Evolutionary conservation across 345 rosid species (phyloP).

Genomic region (Citropsis articulata): DNA sequence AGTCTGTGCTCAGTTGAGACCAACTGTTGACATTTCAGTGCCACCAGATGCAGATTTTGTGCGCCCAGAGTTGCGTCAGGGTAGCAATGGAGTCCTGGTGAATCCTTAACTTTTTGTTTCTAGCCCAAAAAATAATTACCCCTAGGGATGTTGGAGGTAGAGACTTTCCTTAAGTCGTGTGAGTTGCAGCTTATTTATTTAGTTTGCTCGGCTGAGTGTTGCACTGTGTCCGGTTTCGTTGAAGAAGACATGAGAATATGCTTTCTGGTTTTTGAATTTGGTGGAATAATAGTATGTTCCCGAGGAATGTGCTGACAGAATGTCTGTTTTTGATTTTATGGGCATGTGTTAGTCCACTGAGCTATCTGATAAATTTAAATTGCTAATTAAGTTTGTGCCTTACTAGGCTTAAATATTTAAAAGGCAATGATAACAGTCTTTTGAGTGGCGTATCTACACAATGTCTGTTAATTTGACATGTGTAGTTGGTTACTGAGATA

Average conservation of each 20-base stretch:
- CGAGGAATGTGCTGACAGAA: too few relatives aligned
- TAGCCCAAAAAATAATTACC: neutral
- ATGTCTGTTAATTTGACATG: too few relatives aligned
- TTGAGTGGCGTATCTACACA: too few relatives aligned
- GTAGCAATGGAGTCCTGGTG: slow-evolving; percentile 38
- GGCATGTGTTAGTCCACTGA: too few relatives aligned
- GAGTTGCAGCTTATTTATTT: neutral
- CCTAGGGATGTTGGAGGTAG: neutral
- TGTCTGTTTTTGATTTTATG: too few relatives aligned
- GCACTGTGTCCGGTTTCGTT: neutral
- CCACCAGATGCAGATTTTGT: slow-evolving; percentile 88
- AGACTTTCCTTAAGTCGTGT: slow-evolving; percentile 6
- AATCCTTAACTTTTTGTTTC: neutral
- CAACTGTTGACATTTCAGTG: slow-evolving; percentile 84
- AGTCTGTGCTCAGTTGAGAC: slow-evolving; percentile 85
- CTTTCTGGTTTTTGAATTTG: neutral
- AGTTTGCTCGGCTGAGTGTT: neutral
- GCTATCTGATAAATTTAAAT: too few relatives aligned
- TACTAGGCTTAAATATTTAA: too few relatives aligned
- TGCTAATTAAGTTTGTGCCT: too few relatives aligned
- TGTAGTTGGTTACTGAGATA: too few relatives aligned
- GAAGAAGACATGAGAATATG: neutral
- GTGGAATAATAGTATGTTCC: neutral
- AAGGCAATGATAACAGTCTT: too few relatives aligned
- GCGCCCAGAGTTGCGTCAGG: slow-evolving; percentile 83